Percentiles rank a stretch among this genome's conserved stretches.
Conservation (phyloP, 176 grass and related monocot species). For the Triticum timopheevii region DNA sequence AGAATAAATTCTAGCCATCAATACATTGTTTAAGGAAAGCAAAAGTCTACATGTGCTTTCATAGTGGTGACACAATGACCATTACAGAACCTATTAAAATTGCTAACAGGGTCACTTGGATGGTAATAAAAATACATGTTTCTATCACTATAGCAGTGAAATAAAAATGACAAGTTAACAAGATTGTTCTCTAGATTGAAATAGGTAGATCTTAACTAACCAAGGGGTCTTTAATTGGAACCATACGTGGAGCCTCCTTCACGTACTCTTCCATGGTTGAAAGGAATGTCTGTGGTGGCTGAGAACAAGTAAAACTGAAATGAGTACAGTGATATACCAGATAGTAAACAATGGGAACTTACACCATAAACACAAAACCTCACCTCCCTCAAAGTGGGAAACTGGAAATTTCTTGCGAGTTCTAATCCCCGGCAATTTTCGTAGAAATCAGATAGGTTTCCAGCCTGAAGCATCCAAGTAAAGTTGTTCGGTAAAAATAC, state of each 20-base stretch:
- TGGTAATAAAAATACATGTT: slow-evolving; percentile 1
- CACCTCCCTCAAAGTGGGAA: slow-evolving; percentile 95
- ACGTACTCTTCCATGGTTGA: slow-evolving; percentile 97
- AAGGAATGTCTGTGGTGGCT: slow-evolving; percentile 95
- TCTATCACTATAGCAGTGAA: background rate
- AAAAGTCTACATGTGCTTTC: background rate
- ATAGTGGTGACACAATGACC: background rate
- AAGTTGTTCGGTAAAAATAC: background rate
- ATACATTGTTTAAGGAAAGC: slow-evolving; percentile 3
- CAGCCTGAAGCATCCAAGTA: slow-evolving; percentile 68
- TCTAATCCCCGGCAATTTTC: slow-evolving; percentile 87
- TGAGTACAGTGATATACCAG: slow-evolving; percentile 20
- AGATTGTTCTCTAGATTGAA: background rate
- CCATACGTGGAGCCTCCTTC: slow-evolving; percentile 81
- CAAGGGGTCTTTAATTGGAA: slow-evolving; percentile 70
- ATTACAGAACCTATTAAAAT: background rate
- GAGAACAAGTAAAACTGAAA: slow-evolving; percentile 26
- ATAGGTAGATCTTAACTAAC: slow-evolving; percentile 34
- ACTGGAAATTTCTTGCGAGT: slow-evolving; percentile 96
- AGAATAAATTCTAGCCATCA: slow-evolving; percentile 13
- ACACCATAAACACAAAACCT: background rate
- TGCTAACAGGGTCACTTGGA: background rate
- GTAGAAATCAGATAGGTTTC: slow-evolving; percentile 90
- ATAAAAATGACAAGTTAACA: background rate
- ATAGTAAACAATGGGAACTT: slow-evolving; percentile 16